A percentile compares a stretch with the other conserved stretches of the same genome.
These are phyloP conservation scores for Chalciporus pseudorubinellus DNA, from an alignment of 768 basidiomycete species.

Conservation along the genomic window DNA sequence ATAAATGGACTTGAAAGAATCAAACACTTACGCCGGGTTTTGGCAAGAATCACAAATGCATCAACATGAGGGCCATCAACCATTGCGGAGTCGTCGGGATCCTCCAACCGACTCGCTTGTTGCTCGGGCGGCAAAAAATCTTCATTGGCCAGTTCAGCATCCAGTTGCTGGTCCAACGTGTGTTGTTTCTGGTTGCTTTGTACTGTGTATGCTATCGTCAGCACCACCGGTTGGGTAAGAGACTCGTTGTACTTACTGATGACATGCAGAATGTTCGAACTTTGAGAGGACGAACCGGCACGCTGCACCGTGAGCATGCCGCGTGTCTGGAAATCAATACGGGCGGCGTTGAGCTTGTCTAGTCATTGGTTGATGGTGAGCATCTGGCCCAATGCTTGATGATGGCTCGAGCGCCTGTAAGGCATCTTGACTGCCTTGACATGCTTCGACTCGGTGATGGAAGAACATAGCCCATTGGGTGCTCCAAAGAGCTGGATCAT, in stretches of 20 bases:
- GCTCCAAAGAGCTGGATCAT: slow-evolving; percentile 33
- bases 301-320: slow-evolving; percentile 23
- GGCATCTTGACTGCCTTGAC: slow-evolving; percentile 38
- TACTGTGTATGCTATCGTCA: no score
- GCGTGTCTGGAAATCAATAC: slow-evolving; percentile 13
- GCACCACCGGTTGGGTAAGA: background rate
- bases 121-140: no score
- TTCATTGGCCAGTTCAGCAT: no score
- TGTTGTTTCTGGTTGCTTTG: no score
- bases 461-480: slow-evolving; percentile 37
- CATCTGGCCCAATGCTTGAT: slow-evolving; percentile 31
- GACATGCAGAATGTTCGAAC: background rate
- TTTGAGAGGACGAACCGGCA: background rate
- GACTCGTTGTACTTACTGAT: background rate
- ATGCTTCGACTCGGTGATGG: slow-evolving; percentile 36
- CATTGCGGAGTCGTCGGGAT: no score
- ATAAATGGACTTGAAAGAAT: background rate
- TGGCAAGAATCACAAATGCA: background rate
- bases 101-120: no score
- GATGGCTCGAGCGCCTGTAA: slow-evolving; percentile 25
- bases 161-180: no score
- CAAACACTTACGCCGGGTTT: background rate
- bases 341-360: slow-evolving; percentile 27
- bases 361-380: slow-evolving; percentile 27
- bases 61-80: no score